Base-by-base conservation (phyloP, 139 green algal genomes). In the Volvox reticuliferus region DNA sequence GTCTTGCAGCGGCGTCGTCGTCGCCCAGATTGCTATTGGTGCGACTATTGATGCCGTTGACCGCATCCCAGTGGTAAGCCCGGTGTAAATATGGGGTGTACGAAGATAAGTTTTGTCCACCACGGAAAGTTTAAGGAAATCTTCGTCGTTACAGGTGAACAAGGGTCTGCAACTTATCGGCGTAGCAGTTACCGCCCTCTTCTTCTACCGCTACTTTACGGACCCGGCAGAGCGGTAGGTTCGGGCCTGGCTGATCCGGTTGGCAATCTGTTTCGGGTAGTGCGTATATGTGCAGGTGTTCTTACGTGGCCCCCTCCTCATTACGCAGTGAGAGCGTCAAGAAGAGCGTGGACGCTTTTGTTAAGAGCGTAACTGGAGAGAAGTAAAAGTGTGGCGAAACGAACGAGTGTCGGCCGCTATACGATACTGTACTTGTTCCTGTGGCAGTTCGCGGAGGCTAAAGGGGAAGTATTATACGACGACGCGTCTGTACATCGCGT, bases 91-190 rank as follows among this genome's bases (percentile, higher is more conserved):
- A 20, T 19, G 1, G 12, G 33, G 33, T 26, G 26, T 2, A 20
- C 30, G 32, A 36, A 28, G 24, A 2, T 28, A 2, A 24, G 65
- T 20, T 16, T 61, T 32, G 18, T 82, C 76, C 20, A 20, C 55
- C 76, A 82, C 20, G 32, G 17, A 1, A 1, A 1, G 20, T n/a
- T 26, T 18, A 20, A 26, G 36, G 22, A 67, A 32, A 1, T 28
- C 17, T 35, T 67, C 1, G 6, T 67, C 24, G 35, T 22, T 71
- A 18, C 85, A 89, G 85, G 44, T 91, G 0, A 91, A 91, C 32
- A 89, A 92, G 78, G 65, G 92, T 55, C 85, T 95, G 36, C 91
- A 96, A 90, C 88, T 95, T n/a, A 87, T 96, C 1, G 95, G 95
- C 84, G 35, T 96, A 21, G 93, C 79, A 24, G 94, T 95, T 55